Evolutionary conservation across 441 rosid genomes (phyloP).

Genomic region (Brassica hybrid): DNA sequence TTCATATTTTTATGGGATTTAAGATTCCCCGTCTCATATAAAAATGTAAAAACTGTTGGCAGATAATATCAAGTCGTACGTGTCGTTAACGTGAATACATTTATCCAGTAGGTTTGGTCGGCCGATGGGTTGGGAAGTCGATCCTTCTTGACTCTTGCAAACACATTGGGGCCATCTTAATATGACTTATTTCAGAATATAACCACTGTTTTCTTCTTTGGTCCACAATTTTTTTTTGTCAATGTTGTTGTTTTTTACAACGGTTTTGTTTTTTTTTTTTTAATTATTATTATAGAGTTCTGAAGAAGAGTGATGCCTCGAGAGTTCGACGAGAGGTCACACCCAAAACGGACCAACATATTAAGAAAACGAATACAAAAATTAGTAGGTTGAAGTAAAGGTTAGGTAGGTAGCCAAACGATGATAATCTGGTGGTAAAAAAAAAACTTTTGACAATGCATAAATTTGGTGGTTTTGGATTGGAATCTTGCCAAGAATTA

Average conservation of each 20-base stretch:
- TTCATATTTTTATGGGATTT: neutral
- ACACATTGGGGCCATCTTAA: slow-evolving; percentile 2
- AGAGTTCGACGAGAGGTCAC: neutral
- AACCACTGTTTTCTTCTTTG: neutral
- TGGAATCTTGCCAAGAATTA: too few species aligned
- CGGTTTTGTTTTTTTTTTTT: neutral
- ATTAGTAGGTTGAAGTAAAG: neutral
- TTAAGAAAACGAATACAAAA: neutral
- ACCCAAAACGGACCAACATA: neutral
- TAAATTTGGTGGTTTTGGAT: too few species aligned
- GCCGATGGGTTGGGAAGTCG: neutral
- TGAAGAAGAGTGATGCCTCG: slow-evolving; percentile 9
- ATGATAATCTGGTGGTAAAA: too few species aligned
- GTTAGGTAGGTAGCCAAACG: too few species aligned
- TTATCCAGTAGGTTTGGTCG: slow-evolving; percentile 19
- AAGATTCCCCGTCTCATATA: neutral
- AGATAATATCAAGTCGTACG: neutral
- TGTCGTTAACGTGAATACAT: slow-evolving; percentile 14
- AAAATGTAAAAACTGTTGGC: neutral
- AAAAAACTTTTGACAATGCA: too few species aligned
- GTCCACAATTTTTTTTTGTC: neutral
- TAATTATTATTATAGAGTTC: neutral
- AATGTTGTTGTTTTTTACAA: neutral
- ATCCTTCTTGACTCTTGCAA: slow-evolving; percentile 26
- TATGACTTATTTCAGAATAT: too few species aligned